A percentile compares a stretch with the other conserved stretches of the same genome.
Evolutionary conservation across 768 basidiomycete genomes (phyloP).

Genomic region (Polyporus arcularius): DNA sequence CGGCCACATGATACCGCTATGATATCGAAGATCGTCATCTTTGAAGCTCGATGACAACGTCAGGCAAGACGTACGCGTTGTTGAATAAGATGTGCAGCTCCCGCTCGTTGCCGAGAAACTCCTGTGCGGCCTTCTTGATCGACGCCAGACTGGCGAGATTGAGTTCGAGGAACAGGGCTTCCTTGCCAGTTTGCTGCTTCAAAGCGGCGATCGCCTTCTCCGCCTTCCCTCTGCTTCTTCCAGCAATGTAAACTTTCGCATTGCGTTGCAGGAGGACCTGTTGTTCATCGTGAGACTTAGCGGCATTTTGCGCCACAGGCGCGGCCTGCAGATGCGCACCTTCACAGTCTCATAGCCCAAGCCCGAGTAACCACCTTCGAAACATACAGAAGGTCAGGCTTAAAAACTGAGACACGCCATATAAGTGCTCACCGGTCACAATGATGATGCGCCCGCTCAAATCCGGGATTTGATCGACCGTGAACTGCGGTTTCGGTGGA

Average conservation of each 20-base stretch:
- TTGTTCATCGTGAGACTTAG: too few species aligned
- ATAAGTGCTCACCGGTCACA: conserved; percentile 30
- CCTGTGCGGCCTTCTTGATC: conserved; percentile 25
- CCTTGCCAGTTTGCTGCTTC: conserved; percentile 29
- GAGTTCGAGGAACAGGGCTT: conserved; percentile 27
- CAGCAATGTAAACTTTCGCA: conserved; percentile 35
- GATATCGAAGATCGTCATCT: neutral
- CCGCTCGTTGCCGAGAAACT: conserved; percentile 37
- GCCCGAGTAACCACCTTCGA: conserved; percentile 35
- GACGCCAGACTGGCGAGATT: conserved; percentile 29
- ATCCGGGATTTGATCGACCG: conserved; percentile 46
- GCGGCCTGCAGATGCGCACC: conserved; percentile 28
- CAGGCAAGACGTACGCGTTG: conserved; percentile 40
- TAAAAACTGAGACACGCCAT: too few species aligned
- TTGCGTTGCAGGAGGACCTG: conserved; percentile 38
- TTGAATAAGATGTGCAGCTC: conserved; percentile 48
- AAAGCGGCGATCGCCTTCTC: conserved; percentile 29
- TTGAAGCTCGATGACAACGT: neutral
- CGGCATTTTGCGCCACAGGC: too few species aligned
- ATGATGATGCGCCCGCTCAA: conserved; percentile 34
- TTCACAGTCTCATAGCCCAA: conserved; percentile 63
- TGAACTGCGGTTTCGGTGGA: conserved; percentile 19
- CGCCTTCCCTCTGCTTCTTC: conserved; percentile 26
- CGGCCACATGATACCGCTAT: conserved; percentile 38
- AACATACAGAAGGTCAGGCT: too few species aligned